These are phyloP conservation scores for Lignosus rhinocerotis DNA, from an alignment of 1,284 basidiomycete genomes.

Conservation along the genomic window DNA sequence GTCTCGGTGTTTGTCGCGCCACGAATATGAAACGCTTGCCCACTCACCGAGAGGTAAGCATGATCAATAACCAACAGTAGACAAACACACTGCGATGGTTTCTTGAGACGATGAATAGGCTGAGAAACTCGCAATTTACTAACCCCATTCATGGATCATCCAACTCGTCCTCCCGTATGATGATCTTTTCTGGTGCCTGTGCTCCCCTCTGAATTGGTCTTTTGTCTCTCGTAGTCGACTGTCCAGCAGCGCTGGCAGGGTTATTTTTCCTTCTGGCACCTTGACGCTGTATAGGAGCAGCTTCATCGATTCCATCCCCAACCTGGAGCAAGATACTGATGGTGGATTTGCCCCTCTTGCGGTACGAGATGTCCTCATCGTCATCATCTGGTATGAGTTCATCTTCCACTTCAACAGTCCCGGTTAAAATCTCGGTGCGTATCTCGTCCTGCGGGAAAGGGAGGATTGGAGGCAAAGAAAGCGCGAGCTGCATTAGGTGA, in stretches of 20 bases:
- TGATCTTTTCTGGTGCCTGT: conserved; percentile 26
- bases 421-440: conserved; percentile 67
- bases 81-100: neutral
- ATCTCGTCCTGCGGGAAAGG: conserved; percentile 71
- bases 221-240: neutral
- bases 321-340: conserved; percentile 62
- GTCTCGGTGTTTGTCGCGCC: too few relatives aligned
- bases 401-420: conserved; percentile 77
- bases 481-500: conserved; percentile 69
- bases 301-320: conserved; percentile 53
- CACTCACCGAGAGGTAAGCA: too few relatives aligned
- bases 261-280: conserved; percentile 20
- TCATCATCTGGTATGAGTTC: conserved; percentile 78
- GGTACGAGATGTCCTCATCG: conserved; percentile 67
- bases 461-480: conserved; percentile 74
- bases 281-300: conserved; percentile 28
- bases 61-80: neutral
- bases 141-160: conserved; percentile 17
- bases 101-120: neutral
- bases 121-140: neutral
- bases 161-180: conserved; percentile 39
- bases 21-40: too few relatives aligned
- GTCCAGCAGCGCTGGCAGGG: neutral
- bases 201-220: conserved; percentile 2
- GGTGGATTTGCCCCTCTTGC: conserved; percentile 69